Conservation (phyloP, 2,329 filamentous ascomycete species). For the Tolypocladium sp. region DNA sequence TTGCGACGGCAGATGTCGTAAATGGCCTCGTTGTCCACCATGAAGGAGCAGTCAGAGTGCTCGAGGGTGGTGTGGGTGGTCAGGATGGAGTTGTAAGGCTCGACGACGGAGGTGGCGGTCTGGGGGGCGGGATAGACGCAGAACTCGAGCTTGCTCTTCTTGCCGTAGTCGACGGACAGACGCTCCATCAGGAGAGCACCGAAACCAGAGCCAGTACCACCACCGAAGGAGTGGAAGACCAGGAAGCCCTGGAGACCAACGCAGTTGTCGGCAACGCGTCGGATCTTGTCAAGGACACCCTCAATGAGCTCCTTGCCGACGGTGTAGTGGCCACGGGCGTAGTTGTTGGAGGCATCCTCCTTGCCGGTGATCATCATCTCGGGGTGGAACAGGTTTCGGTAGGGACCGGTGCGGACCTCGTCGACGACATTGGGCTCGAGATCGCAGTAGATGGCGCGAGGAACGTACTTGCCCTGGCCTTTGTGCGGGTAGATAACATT, state of each 20-base stretch:
- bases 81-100: slow-evolving; percentile 99
- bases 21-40: slow-evolving; percentile 99
- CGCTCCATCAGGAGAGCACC: slow-evolving; percentile 98
- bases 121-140: slow-evolving; percentile 97
- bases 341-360: slow-evolving; percentile 99
- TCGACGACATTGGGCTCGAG: slow-evolving; percentile 99
- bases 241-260: slow-evolving; percentile 97
- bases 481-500: slow-evolving; percentile 9
- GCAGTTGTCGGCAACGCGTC: slow-evolving; percentile 96
- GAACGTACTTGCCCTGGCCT: slow-evolving; percentile 99
- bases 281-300: slow-evolving; percentile 93
- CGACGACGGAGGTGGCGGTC: slow-evolving; percentile 93
- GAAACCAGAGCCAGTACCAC: slow-evolving; percentile 97
- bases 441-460: slow-evolving; percentile 98
- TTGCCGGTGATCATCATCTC: slow-evolving; percentile 99
- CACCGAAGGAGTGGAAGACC: slow-evolving; percentile 99
- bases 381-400: slow-evolving; percentile 95
- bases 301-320: slow-evolving; percentile 99
- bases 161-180: slow-evolving; percentile 97
- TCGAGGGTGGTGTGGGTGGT: slow-evolving; percentile 98
- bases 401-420: slow-evolving; percentile 94
- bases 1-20: slow-evolving; percentile 99
- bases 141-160: slow-evolving; percentile 99
- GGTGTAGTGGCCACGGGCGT: slow-evolving; percentile 98
- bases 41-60: slow-evolving; percentile 99